A percentile compares a stretch with the other conserved stretches of the same genome.
Evolutionary conservation across 352 stramenopile species (phyloP).

Genomic region (Globisporangium camurandrum): DNA sequence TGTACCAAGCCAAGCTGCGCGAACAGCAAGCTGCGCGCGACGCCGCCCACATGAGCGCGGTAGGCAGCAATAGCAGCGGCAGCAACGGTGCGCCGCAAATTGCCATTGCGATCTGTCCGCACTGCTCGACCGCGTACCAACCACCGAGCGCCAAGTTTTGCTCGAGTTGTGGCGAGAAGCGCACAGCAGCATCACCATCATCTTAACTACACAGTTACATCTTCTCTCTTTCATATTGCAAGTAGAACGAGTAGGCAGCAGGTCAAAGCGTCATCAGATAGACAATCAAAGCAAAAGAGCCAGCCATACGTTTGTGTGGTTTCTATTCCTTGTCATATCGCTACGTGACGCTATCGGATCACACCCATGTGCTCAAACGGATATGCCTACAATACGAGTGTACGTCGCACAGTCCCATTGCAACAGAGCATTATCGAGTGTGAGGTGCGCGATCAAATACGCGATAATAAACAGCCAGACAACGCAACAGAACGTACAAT

Average conservation of each 20-base stretch:
- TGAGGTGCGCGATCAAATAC: not conserved
- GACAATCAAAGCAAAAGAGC: not conserved
- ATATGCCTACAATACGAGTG: constrained; percentile 6
- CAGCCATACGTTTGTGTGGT: constrained; percentile 3
- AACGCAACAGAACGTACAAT: constrained; percentile 42
- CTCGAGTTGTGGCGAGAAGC: constrained; percentile 59
- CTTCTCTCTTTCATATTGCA: no score
- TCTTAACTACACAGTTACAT: no score
- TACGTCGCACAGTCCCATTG: not conserved
- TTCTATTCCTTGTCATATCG: not conserved
- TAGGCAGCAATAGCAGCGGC: not conserved
- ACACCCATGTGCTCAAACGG: constrained; percentile 11
- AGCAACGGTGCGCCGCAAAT: not conserved
- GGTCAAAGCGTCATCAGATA: no score
- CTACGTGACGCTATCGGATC: constrained; percentile 14
- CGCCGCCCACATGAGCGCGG: not conserved
- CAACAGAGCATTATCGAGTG: not conserved
- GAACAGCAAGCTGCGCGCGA: constrained; percentile 11
- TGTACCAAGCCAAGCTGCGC: constrained; percentile 63
- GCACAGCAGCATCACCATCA: no score
- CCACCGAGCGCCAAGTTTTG: constrained; percentile 62
- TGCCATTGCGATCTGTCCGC: constrained; percentile 19
- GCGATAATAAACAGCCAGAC: not conserved
- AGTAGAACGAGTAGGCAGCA: no score
- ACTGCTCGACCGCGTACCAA: constrained; percentile 36